A percentile compares a stretch with the other conserved stretches of the same genome.
Conservation (phyloP, 2,329 filamentous ascomycete species). For the Penicillium sp. region DNA sequence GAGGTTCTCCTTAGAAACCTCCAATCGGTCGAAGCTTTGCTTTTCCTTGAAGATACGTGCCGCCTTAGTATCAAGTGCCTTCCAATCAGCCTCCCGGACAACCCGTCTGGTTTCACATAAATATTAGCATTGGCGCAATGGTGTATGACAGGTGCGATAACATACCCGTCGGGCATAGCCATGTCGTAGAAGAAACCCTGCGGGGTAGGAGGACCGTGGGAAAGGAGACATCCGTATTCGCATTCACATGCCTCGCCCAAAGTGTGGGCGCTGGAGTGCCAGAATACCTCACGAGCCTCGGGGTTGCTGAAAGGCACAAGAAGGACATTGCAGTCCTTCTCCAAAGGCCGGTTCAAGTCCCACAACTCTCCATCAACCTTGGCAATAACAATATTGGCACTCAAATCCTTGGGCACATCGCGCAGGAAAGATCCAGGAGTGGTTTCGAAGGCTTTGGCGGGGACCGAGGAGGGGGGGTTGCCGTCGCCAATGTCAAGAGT, state of each 20-base stretch:
- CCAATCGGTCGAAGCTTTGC: slow-evolving; percentile 87
- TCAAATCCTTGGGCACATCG: slow-evolving; percentile 79
- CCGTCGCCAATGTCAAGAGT: slow-evolving; percentile 46
- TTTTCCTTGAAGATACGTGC: slow-evolving; percentile 91
- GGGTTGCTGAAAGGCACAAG: slow-evolving; percentile 76
- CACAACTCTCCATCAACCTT: slow-evolving; percentile 82
- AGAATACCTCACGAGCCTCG: slow-evolving; percentile 90
- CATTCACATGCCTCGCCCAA: slow-evolving; percentile 93
- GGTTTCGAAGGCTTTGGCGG: slow-evolving; percentile 84
- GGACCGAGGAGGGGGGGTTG: slow-evolving; percentile 39
- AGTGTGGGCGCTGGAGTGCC: slow-evolving; percentile 94
- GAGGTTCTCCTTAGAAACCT: slow-evolving; percentile 84
- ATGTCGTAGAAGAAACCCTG: slow-evolving; percentile 98
- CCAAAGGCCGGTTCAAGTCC: slow-evolving; percentile 88
- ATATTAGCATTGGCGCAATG: slow-evolving; percentile 17
- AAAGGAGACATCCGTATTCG: slow-evolving; percentile 86
- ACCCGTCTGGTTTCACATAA: slow-evolving; percentile 47
- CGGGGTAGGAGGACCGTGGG: slow-evolving; percentile 87
- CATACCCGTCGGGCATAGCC: slow-evolving; percentile 68
- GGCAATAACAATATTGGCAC: slow-evolving; percentile 81
- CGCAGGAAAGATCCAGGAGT: slow-evolving; percentile 76
- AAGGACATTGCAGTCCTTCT: slow-evolving; percentile 81
- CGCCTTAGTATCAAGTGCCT: slow-evolving; percentile 77
- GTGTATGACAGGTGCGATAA: slow-evolving; percentile 20
- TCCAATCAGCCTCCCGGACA: slow-evolving; percentile 76